phyloP scores from a whole-genome alignment of 495 filamentous ascomycete species.

The Neurospora sp. region DNA sequence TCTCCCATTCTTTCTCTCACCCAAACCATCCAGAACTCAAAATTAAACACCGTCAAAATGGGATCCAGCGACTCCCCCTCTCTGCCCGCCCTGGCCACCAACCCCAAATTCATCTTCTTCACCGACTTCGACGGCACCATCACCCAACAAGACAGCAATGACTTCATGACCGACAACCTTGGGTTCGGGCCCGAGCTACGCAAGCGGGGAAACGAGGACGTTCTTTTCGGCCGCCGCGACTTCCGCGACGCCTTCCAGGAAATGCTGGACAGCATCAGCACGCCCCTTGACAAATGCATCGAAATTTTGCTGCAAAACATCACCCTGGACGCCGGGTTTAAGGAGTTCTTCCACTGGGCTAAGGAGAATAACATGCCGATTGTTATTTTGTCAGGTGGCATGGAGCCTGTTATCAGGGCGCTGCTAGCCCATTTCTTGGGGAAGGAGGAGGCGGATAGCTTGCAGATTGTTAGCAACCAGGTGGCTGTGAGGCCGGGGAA shows the following conservation, averaged over 20 bases:
- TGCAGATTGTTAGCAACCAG: conserved; percentile 80
- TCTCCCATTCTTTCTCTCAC: not conserved
- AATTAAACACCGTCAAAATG: not conserved
- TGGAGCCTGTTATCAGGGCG: conserved; percentile 83
- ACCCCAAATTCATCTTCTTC: conserved; percentile 87
- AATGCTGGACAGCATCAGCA: conserved; percentile 76
- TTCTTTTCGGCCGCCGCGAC: conserved; percentile 52
- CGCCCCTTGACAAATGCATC: conserved; percentile 73
- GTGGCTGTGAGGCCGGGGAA: conserved; percentile 52
- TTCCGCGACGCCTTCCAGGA: conserved; percentile 82
- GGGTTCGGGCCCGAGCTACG: conserved; percentile 66
- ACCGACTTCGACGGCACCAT: conserved; percentile 97
- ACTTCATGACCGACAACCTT: conserved; percentile 87
- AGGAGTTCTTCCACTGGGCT: conserved; percentile 75
- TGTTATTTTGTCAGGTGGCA: conserved; percentile 81
- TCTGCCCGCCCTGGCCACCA: conserved; percentile 50
- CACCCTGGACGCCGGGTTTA: conserved; percentile 77
- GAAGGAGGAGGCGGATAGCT: conserved; percentile 53
- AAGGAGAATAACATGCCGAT: conserved; percentile 76
- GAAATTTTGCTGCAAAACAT: conserved; percentile 67
- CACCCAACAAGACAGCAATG: conserved; percentile 85
- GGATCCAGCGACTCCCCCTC: conserved; percentile 1
- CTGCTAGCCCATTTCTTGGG: conserved; percentile 72
- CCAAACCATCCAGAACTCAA: not conserved
- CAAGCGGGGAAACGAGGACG: conserved; percentile 55